A percentile compares a stretch with the other conserved stretches of the same genome.
These are phyloP conservation scores for Fagus crenata DNA, from an alignment of 306 rosid species.

Conservation along the genomic window DNA sequence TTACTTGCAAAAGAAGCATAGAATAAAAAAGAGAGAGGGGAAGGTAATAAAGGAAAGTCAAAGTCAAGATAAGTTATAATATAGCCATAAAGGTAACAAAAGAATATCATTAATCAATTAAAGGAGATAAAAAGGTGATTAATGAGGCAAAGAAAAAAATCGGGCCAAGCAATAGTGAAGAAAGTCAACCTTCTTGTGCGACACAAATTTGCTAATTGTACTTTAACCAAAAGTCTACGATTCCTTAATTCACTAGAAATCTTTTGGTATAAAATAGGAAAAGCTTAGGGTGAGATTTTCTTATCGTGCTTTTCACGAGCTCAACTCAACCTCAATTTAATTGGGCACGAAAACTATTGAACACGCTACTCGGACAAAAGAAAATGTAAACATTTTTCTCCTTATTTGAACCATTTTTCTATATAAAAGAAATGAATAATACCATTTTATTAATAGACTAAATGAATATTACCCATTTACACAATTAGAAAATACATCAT, in stretches of 20 bases:
- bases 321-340: too few species aligned
- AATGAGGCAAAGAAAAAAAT: not conserved
- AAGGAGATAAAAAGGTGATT: constrained; percentile 2
- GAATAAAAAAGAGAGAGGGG: not conserved
- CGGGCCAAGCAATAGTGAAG: constrained; percentile 2
- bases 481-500: too few species aligned
- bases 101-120: not conserved
- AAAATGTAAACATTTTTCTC: too few species aligned
- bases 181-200: constrained; percentile 44
- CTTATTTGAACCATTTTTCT: too few species aligned
- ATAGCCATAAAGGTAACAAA: not conserved
- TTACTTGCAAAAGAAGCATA: not conserved
- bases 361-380: too few species aligned
- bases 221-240: constrained; percentile 33
- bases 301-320: too few species aligned
- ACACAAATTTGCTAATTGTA: constrained; percentile 30
- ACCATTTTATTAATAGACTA: too few species aligned
- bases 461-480: too few species aligned
- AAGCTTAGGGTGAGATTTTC: not conserved
- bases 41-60: not conserved
- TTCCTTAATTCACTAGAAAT: constrained; percentile 23
- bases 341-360: too few species aligned
- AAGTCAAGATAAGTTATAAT: constrained; percentile 31
- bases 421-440: too few species aligned
- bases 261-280: not conserved